These are phyloP conservation scores for Penicillium sp. DNA, from an alignment of 2,329 filamentous ascomycete species.

Conservation along the genomic window DNA sequence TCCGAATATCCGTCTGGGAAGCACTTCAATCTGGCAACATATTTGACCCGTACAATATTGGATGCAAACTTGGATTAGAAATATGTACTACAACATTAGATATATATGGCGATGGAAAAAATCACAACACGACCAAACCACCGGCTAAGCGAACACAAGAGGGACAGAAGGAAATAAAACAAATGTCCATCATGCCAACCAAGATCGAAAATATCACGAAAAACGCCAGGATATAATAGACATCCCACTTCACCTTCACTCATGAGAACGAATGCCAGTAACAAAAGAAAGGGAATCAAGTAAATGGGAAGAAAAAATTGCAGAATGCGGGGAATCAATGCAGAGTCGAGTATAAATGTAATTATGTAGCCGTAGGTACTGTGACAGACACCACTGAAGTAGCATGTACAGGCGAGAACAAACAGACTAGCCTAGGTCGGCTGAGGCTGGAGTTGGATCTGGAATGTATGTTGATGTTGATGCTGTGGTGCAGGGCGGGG, in stretches of 20 bases:
- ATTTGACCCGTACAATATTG: not conserved
- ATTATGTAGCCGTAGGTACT: not conserved
- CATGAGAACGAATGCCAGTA: not conserved
- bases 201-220: slow-evolving; percentile 1
- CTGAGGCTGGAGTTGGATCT: slow-evolving; percentile 25
- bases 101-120: slow-evolving; percentile 10
- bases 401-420: not conserved
- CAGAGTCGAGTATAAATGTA: not conserved
- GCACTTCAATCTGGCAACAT: too few species aligned
- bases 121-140: not conserved
- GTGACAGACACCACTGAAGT: not conserved
- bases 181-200: slow-evolving; percentile 8
- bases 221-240: slow-evolving; percentile 3
- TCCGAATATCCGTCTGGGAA: too few species aligned
- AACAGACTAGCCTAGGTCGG: slow-evolving; percentile 9
- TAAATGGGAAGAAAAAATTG: not conserved
- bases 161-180: not conserved
- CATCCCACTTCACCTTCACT: not conserved
- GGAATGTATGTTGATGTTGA: slow-evolving; percentile 28
- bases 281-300: not conserved
- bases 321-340: slow-evolving; percentile 6
- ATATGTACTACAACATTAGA: slow-evolving; percentile 22
- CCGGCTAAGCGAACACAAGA: slow-evolving; percentile 4
- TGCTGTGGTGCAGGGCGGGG: slow-evolving; percentile 26
- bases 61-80: slow-evolving; percentile 7